Evolutionary conservation across 345 rosid species (phyloP).

Genomic region (Orychophragmus violaceus): DNA sequence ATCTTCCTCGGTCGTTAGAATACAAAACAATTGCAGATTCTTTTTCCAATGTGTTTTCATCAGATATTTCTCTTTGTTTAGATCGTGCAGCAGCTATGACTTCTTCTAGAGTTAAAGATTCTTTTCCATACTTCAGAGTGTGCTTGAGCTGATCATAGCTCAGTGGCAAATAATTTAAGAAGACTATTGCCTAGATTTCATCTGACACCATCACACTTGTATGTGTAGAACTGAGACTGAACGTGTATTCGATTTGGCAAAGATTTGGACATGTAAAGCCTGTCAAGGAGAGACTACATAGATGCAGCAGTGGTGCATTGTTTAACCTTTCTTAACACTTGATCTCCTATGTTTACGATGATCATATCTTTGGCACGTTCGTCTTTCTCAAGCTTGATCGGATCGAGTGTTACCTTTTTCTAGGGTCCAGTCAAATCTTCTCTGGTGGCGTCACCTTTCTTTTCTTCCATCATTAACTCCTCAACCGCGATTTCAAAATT

Average conservation of each 20-base stretch:
- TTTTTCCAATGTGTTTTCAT: no score
- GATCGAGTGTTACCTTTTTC: background rate
- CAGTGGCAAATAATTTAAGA: no score
- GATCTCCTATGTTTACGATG: background rate
- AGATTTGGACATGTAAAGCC: background rate
- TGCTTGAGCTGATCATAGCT: no score
- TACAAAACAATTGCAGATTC: no score
- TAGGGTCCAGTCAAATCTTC: no score
- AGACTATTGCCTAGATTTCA: no score
- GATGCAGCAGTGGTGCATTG: background rate
- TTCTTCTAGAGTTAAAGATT: no score
- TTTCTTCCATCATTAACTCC: background rate
- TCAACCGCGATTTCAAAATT: background rate
- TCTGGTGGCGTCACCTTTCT: no score
- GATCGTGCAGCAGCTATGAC: no score
- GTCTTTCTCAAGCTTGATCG: background rate
- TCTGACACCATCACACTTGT: background rate
- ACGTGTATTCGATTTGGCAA: background rate
- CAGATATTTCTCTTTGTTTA: no score
- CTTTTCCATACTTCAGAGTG: no score
- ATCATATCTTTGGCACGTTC: background rate
- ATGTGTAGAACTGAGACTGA: background rate
- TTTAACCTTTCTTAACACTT: background rate
- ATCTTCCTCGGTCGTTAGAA: no score
- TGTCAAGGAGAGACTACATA: background rate